Base-by-base conservation (phyloP, 768 basidiomycete species). In the Auricularia sp. region DNA sequence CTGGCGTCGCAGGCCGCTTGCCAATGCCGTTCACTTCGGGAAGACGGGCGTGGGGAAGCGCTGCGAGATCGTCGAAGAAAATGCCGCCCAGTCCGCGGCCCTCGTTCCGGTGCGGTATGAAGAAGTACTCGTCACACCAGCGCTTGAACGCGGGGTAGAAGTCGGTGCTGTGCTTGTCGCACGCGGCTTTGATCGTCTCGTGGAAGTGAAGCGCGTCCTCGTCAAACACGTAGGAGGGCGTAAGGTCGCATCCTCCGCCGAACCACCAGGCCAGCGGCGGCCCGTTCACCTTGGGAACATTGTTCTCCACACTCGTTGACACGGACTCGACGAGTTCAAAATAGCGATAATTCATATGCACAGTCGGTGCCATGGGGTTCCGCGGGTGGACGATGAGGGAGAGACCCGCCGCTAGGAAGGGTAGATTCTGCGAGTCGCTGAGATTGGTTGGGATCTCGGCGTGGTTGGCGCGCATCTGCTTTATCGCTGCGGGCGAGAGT, bases 61-160 rank as follows among this genome's bases (percentile, higher is more conserved):
- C 81, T 69, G 81, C 85, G 65, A 98, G 84, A 73, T 99, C 97
- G 74, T 98, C 97, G 72, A 98, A 96, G 80, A 98, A 98, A 64
- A 99, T 78, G 0, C 97, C 97, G 37, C 82, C 97, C 61, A 99
- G 77, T 3, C 97, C 97, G 54, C 97, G 84, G 2, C 85, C 76
- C 77, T 98, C 97, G 36, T 76, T 73, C 11, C 97, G 85, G 74
- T 98, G 97, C 18, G 90, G 82, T 71, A 98, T 89, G 75, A 82
- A 88, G 75, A 99, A 99, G 78, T 99, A 99, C 73, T 95, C 88
- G 76, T 98, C 97, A 77, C 96, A 98, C 93, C 94, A 98, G 68
- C 83, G 83, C 74, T 98, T 98, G 83, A 94, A 93, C 2, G 80
- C 77, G 2, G 83, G 81, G 78, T 92, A 91, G 63, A 96, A 79